Conservation (phyloP, 2,329 filamentous ascomycete genomes). For the Rutstroemia sp. region DNA sequence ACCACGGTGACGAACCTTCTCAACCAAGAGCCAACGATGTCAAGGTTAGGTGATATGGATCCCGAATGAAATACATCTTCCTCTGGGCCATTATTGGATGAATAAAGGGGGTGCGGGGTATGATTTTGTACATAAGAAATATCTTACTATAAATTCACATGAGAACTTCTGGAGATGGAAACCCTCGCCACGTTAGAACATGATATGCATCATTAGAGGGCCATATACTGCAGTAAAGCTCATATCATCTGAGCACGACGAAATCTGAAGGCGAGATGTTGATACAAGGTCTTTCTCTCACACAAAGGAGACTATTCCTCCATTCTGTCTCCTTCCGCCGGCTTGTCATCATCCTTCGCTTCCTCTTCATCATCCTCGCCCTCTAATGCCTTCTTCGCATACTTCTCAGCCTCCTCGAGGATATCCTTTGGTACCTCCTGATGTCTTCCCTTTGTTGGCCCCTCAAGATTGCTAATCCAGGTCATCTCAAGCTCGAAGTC, state of each 20-base stretch:
- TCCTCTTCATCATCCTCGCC: constrained; percentile 79
- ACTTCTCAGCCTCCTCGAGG: constrained; percentile 82
- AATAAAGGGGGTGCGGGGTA: no score
- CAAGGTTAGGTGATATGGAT: no score
- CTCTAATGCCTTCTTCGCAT: constrained; percentile 85
- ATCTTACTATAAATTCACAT: background rate
- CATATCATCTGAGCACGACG: background rate
- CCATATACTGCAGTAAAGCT: constrained; percentile 6
- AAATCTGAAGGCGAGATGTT: constrained; percentile 19
- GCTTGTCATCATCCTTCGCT: constrained; percentile 47
- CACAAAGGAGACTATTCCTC: constrained; percentile 58
- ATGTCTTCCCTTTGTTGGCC: constrained; percentile 87
- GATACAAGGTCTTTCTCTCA: constrained; percentile 25
- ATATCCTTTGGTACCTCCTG: constrained; percentile 89
- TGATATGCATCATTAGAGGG: constrained; percentile 10
- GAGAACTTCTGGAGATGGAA: background rate
- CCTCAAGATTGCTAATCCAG: constrained; percentile 81
- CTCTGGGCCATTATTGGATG: no score
- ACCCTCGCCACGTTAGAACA: background rate
- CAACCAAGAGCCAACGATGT: no score
- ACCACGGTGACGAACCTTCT: no score
- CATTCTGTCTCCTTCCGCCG: constrained; percentile 70
- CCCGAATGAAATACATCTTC: no score
- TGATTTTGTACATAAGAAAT: no score
- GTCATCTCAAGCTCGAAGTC: constrained; percentile 99